Conservation (phyloP, 2,329 filamentous ascomycete genomes). For the Fusarium fujikuroi region DNA sequence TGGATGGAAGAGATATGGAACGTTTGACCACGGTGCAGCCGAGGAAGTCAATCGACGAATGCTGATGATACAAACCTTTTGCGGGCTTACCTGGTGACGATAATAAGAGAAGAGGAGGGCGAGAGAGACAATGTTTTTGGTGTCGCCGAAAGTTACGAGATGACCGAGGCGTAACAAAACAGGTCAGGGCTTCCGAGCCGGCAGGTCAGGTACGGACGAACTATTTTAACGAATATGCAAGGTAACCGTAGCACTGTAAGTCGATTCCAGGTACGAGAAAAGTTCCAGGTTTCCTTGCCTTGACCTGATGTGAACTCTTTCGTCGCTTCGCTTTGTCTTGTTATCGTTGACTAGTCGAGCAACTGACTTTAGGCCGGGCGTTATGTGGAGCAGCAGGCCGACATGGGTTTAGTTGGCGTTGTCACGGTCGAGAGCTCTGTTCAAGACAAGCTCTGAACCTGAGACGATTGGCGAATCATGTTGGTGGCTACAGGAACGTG, state of each 20-base stretch:
- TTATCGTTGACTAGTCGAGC: conserved; percentile 18
- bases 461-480: conserved; percentile 32
- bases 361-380: conserved; percentile 21
- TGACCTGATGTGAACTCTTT: conserved; percentile 22
- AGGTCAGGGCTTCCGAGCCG: conserved; percentile 13
- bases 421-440: conserved; percentile 16
- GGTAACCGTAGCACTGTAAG: background rate
- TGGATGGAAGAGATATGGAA: background rate
- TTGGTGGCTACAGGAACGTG: conserved; percentile 24
- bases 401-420: conserved; percentile 18
- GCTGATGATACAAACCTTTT: conserved; percentile 1
- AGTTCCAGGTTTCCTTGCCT: conserved; percentile 17
- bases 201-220: conserved; percentile 16
- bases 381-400: conserved; percentile 23
- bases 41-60: conserved; percentile 14
- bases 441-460: conserved; percentile 30
- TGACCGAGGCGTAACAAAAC: conserved; percentile 16
- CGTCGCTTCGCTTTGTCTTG: conserved; percentile 1
- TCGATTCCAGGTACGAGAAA: conserved; percentile 6
- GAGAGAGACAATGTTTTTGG: conserved; percentile 24
- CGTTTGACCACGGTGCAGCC: conserved; percentile 3
- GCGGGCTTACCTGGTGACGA: conserved; percentile 33
- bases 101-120: conserved; percentile 9
- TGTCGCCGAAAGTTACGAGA: conserved; percentile 13
- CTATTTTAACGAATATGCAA: conserved; percentile 6